Evolutionary conservation across 1,284 basidiomycete genomes (phyloP).

Genomic region (Pseudozyma thailandica): DNA sequence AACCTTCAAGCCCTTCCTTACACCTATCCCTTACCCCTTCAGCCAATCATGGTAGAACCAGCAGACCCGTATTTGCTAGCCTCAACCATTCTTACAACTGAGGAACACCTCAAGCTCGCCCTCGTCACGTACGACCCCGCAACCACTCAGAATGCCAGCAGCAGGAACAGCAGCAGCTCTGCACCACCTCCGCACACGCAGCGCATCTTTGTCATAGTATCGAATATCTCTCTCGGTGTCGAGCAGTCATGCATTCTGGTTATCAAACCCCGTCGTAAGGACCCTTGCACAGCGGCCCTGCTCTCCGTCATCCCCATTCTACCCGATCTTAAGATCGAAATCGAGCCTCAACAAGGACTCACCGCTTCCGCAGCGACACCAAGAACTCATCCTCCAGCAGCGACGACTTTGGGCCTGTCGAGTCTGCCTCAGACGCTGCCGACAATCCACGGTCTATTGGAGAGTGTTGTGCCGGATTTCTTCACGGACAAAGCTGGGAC

Average conservation of each 20-base stretch:
- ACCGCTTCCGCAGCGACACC: constrained; percentile 26
- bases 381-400: constrained; percentile 16
- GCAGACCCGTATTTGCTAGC: constrained; percentile 47
- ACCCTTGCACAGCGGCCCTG: constrained; percentile 25
- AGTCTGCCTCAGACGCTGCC: constrained; percentile 27
- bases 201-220: constrained; percentile 49
- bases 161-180: neutral
- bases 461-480: constrained; percentile 21
- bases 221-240: constrained; percentile 32
- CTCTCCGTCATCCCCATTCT: constrained; percentile 41
- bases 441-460: constrained; percentile 29
- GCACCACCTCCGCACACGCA: constrained; percentile 16
- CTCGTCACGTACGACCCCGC: constrained; percentile 33
- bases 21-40: constrained; percentile 1
- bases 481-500: constrained; percentile 6
- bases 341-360: constrained; percentile 31
- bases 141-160: neutral
- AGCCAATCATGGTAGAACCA: constrained; percentile 18
- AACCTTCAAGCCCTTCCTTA: neutral
- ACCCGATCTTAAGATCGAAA: constrained; percentile 33
- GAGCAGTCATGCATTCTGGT: constrained; percentile 46
- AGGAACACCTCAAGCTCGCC: constrained; percentile 51
- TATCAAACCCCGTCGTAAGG: constrained; percentile 36
- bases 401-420: constrained; percentile 18
- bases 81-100: constrained; percentile 36